Base-by-base conservation (phyloP, 2,329 filamentous ascomycete genomes). In the Trichoderma asperellum region DNA sequence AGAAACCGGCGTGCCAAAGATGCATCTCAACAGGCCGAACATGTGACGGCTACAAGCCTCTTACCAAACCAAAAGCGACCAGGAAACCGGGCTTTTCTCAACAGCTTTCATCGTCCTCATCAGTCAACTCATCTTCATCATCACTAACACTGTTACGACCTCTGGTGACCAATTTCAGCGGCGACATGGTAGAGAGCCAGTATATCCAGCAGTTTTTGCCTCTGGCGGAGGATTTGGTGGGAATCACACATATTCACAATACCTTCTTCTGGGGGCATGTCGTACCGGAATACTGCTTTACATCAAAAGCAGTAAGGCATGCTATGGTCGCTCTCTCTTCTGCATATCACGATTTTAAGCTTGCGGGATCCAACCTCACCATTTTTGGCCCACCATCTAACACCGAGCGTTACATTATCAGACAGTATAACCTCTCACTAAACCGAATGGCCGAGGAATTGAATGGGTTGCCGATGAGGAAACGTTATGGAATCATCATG, bases 401-500 rank as follows among this genome's bases (percentile, higher is more conserved):
- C 34, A 73, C 78, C 4, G 79, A 81, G 59, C 72, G 79, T 6
- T 80, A 81, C 71, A 77, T 77, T 52, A 78, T 82, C 68, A 76
- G 79, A 67, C 79, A 81, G 64, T 81, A 82, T 71, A 79, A 78
- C 72, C 73, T 75, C 11, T 78, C 80, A 24, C 78, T 82, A 63
- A 76, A 76, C 59, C 74, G 76, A 24, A 74, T 81, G 18, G 74
- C 75, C 40, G 65, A 72, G 16, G 61, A 60, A 49, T 43, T 60
- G 24, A 59, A 72, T 49, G 60, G 68, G 18, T 11, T 70, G 49
- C 60, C 55, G 7, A 29, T 70, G 35, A 65, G 70, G 12, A 68
- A 70, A 27, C 58, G 69, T 21, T 72, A 72, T 53, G 74, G 75
- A 59, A 73, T 75, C 47, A 75, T 75, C 21, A 74, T 79, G 6